These are phyloP conservation scores for Tetracentron sinense DNA, from an alignment of 164 flowering plant genomes.

Conservation along the genomic window DNA sequence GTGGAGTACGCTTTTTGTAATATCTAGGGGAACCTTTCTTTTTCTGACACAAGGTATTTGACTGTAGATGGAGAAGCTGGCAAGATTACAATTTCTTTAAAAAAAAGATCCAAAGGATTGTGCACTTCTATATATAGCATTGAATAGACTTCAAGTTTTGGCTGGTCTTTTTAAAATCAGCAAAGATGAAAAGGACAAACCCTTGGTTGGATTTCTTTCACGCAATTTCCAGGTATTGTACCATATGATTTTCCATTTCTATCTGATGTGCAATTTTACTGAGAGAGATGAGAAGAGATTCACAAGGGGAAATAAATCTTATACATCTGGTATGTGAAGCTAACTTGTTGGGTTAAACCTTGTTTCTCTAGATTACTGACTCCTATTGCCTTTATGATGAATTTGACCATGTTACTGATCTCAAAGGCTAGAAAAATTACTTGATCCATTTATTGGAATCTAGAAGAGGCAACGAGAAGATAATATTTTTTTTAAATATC, in stretches of 20 bases:
- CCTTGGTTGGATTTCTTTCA: slow-evolving; percentile 84
- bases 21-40: neutral
- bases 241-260: neutral
- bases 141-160: slow-evolving; percentile 91
- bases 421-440: no score
- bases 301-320: no score
- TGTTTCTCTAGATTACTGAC: no score
- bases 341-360: no score
- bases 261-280: no score
- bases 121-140: slow-evolving; percentile 79
- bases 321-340: no score
- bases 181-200: slow-evolving; percentile 95
- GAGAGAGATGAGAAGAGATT: no score
- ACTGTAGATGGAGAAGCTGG: slow-evolving; percentile 90
- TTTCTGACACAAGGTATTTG: slow-evolving; percentile 18
- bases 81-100: slow-evolving; percentile 78
- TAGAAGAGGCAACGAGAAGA: no score
- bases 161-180: slow-evolving; percentile 91
- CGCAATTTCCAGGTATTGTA: slow-evolving; percentile 88
- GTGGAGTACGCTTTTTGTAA: neutral
- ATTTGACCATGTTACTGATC: no score
- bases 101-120: slow-evolving; percentile 91
- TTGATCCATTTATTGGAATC: no score
- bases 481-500: no score
- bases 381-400: no score